These are phyloP conservation scores for Coemansia sp. DNA, from an alignment of 192 early-diverging fungal genomes.

Conservation along the genomic window DNA sequence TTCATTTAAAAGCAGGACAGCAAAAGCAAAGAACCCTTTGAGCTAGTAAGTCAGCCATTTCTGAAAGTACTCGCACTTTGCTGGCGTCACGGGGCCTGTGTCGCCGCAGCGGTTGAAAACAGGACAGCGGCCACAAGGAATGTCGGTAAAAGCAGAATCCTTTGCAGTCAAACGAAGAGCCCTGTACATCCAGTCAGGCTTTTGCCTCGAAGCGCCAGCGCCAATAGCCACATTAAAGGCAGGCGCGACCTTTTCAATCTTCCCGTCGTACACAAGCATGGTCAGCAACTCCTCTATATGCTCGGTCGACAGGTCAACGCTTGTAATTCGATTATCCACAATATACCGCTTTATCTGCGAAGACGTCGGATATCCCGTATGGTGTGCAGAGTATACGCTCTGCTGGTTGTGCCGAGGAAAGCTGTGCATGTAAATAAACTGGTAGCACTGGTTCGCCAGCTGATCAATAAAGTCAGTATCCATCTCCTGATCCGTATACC, in stretches of 20 bases:
- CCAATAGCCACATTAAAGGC: slow-evolving; percentile 56
- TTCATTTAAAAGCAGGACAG: too few species aligned
- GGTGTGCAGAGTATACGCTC: slow-evolving; percentile 62
- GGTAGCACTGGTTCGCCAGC: slow-evolving; percentile 68
- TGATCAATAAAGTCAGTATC: slow-evolving; percentile 89
- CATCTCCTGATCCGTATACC: slow-evolving; percentile 91
- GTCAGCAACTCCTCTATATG: slow-evolving; percentile 82
- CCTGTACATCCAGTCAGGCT: slow-evolving; percentile 69
- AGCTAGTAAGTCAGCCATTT: slow-evolving; percentile 73
- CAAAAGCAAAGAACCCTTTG: too few species aligned
- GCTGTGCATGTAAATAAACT: slow-evolving; percentile 64
- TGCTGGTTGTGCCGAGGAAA: slow-evolving; percentile 51
- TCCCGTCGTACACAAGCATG: slow-evolving; percentile 83
- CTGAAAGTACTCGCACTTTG: slow-evolving; percentile 76
- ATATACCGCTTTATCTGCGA: slow-evolving; percentile 71
- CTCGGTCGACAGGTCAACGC: slow-evolving; percentile 65
- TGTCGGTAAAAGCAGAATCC: slow-evolving; percentile 67
- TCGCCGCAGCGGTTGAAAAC: slow-evolving; percentile 75
- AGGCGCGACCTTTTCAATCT: slow-evolving; percentile 68
- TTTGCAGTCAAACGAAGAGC: slow-evolving; percentile 58
- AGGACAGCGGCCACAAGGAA: slow-evolving; percentile 89
- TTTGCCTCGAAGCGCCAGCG: slow-evolving; percentile 58
- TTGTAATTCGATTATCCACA: slow-evolving; percentile 65
- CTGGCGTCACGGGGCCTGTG: slow-evolving; percentile 72
- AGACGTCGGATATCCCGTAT: slow-evolving; percentile 71